Conservation (phyloP, 305 asterid species). For the Plantago lanceolata region DNA sequence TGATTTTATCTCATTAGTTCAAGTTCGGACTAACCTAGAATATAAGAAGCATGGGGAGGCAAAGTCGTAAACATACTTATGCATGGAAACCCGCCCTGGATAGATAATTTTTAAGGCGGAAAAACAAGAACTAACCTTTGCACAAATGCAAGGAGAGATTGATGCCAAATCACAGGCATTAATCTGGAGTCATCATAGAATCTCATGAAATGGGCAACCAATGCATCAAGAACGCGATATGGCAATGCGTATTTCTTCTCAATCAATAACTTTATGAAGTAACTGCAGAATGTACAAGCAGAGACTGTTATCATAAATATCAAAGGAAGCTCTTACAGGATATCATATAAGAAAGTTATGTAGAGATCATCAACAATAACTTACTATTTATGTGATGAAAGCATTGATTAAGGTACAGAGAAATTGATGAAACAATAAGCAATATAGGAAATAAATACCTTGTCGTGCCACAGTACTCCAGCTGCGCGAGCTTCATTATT, state of each 20-base stretch:
- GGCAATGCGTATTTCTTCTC: slow-evolving; percentile 98
- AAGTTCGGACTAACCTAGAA: not conserved
- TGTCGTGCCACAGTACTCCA: slow-evolving; percentile 84
- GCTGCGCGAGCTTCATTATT: slow-evolving; percentile 64
- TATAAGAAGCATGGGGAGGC: not conserved
- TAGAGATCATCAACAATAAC: not conserved
- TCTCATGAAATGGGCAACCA: slow-evolving; percentile 82
- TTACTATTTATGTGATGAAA: not conserved
- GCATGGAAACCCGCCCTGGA: not conserved
- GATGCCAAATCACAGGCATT: slow-evolving; percentile 99
- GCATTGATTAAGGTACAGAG: not conserved
- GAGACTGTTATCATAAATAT: not conserved
- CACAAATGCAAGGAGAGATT: slow-evolving; percentile 87
- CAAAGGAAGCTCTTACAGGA: not conserved
- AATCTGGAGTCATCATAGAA: slow-evolving; percentile 63
- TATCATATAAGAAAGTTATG: not conserved
- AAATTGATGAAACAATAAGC: not conserved
- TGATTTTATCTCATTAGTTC: not conserved
- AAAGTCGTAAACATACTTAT: slow-evolving; percentile 3
- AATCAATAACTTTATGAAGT: slow-evolving; percentile 61
- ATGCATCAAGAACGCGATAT: slow-evolving; percentile 90
- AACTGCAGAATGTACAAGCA: slow-evolving; percentile 42
- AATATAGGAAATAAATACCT: slow-evolving; percentile 37
- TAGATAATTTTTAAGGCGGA: slow-evolving; percentile 9
- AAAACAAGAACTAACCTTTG: slow-evolving; percentile 52